Conservation (phyloP, 2,329 filamentous ascomycete species). For the Aureobasidium sp. region DNA sequence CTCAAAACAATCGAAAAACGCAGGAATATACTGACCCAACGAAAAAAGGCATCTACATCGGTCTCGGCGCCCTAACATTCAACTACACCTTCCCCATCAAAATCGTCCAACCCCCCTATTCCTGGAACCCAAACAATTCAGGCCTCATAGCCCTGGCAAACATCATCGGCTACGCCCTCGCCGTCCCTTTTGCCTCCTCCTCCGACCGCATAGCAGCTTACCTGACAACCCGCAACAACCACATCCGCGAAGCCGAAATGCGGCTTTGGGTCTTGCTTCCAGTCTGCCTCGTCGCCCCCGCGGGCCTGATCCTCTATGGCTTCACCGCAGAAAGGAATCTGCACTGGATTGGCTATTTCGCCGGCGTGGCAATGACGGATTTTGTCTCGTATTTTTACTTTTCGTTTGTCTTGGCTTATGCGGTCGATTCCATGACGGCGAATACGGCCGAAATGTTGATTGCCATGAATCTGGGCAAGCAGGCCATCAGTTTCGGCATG, state of each 20-base stretch:
- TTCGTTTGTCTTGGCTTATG: conserved; percentile 52
- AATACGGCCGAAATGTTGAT: conserved; percentile 58
- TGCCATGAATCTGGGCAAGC: conserved; percentile 33
- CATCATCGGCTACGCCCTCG: conserved; percentile 31
- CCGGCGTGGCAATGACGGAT: conserved; percentile 31
- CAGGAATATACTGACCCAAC: too few relatives aligned
- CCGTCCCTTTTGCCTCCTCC: conserved; percentile 28
- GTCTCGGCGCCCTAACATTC: conserved; percentile 33
- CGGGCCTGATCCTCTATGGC: conserved; percentile 32
- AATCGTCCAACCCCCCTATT: conserved; percentile 30
- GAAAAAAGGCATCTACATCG: conserved; percentile 30
- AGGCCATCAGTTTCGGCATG: conserved; percentile 32
- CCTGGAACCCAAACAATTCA: conserved; percentile 27
- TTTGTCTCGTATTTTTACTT: conserved; percentile 32
- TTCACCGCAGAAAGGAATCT: conserved; percentile 29
- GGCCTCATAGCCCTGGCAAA: conserved; percentile 31
- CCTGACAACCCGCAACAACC: conserved; percentile 25
- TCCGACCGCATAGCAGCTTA: conserved; percentile 28
- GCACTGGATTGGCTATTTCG: conserved; percentile 34
- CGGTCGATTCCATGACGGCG: conserved; percentile 52
- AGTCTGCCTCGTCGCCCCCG: conserved; percentile 30
- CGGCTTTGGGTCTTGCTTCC: conserved; percentile 30
- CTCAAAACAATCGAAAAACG: too few relatives aligned
- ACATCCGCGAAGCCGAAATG: conserved; percentile 29
- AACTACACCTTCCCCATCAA: conserved; percentile 34